Percentiles rank a stretch among this genome's conserved stretches.
Evolutionary conservation across 805 yeast species (phyloP).

Genomic region (Teunomyces pallodes): DNA sequence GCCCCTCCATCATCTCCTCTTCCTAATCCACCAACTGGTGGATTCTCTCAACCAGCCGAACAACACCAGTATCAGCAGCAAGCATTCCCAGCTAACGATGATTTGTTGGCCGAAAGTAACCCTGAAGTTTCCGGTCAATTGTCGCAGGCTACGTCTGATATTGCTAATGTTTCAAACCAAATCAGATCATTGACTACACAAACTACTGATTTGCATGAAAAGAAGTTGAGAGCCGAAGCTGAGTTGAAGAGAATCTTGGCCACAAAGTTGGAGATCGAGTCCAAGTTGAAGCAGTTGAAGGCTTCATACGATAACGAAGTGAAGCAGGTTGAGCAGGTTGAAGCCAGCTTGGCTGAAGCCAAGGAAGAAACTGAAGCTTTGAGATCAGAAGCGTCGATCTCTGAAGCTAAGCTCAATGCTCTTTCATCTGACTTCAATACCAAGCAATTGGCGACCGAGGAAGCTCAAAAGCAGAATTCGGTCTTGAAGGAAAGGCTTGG

Average conservation of each 20-base stretch:
- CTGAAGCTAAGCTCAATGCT: slow-evolving; percentile 76
- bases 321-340: slow-evolving; percentile 69
- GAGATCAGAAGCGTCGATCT: slow-evolving; percentile 66
- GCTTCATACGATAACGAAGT: slow-evolving; percentile 77
- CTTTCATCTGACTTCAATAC: slow-evolving; percentile 63
- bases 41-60: not conserved
- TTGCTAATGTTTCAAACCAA: slow-evolving; percentile 85
- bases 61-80: slow-evolving; percentile 3
- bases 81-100: slow-evolving; percentile 30
- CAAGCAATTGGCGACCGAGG: slow-evolving; percentile 58
- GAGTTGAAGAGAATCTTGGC: slow-evolving; percentile 69
- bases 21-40: slow-evolving; percentile 15
- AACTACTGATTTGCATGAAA: slow-evolving; percentile 65
- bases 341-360: slow-evolving; percentile 55
- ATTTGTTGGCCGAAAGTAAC: slow-evolving; percentile 50
- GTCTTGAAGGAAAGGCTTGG: slow-evolving; percentile 68
- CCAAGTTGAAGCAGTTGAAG: slow-evolving; percentile 65
- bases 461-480: slow-evolving; percentile 65
- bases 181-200: slow-evolving; percentile 75
- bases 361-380: slow-evolving; percentile 66
- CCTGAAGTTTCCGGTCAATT: slow-evolving; percentile 63
- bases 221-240: slow-evolving; percentile 69
- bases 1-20: slow-evolving; percentile 15
- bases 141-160: slow-evolving; percentile 77
- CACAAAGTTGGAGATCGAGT: slow-evolving; percentile 68